Conservation (phyloP, 495 filamentous ascomycete genomes). For the Penicillium turbatum region DNA sequence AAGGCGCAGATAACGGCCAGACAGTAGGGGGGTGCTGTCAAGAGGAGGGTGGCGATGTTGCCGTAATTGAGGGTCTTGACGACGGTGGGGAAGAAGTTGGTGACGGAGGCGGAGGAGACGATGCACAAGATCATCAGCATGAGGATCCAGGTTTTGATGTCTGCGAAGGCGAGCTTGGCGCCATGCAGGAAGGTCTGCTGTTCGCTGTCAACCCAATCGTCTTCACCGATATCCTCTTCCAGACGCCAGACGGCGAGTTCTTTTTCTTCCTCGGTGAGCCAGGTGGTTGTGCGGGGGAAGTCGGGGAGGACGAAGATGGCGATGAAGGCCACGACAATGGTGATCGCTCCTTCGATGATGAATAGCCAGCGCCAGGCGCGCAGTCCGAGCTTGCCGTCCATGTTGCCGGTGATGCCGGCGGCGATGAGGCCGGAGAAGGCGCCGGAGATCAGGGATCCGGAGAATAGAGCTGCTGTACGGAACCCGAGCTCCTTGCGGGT, state of each 20-base stretch:
- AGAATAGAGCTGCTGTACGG: constrained; percentile 47
- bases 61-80: constrained; percentile 67
- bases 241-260: constrained; percentile 65
- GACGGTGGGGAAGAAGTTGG: constrained; percentile 89
- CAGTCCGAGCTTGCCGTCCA: constrained; percentile 42
- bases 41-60: constrained; percentile 65
- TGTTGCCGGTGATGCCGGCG: constrained; percentile 42
- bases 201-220: constrained; percentile 63
- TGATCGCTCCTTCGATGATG: constrained; percentile 67
- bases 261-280: constrained; percentile 67
- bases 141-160: constrained; percentile 65
- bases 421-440: constrained; percentile 65
- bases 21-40: constrained; percentile 74
- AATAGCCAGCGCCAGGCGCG: constrained; percentile 50
- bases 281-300: constrained; percentile 71
- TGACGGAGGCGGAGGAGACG: constrained; percentile 66
- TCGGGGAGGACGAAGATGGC: constrained; percentile 67
- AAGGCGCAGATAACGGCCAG: constrained; percentile 67
- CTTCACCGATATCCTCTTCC: constrained; percentile 74
- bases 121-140: constrained; percentile 67
- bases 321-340: constrained; percentile 48
- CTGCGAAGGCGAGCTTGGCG: constrained; percentile 63
- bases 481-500: constrained; percentile 49
- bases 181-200: constrained; percentile 65
- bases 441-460: constrained; percentile 50